Evolutionary conservation across 495 filamentous ascomycete genomes (phyloP).

Genomic region (Physcia stellaris): DNA sequence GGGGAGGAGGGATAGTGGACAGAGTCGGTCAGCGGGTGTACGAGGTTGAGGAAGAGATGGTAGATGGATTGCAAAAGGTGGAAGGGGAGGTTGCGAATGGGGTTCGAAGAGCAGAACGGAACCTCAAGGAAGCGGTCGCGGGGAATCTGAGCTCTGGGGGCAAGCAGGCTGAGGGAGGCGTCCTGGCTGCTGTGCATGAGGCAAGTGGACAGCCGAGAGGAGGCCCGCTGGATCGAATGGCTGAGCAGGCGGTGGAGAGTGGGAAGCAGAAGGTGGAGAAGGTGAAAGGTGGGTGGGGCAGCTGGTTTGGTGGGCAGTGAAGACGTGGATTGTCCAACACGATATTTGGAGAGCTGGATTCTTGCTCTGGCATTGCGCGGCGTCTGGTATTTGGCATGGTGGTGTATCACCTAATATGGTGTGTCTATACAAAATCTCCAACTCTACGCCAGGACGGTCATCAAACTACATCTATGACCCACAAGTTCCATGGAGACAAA

Average conservation of each 20-base stretch:
- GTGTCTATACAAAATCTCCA: no score
- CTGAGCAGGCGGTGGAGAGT: constrained; percentile 4
- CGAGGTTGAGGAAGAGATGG: constrained; percentile 27
- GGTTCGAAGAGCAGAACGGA: constrained; percentile 24
- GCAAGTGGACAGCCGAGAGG: not conserved
- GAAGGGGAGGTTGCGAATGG: not conserved
- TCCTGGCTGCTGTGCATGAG: constrained; percentile 6
- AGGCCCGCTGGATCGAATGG: constrained; percentile 13
- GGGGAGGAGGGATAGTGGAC: constrained; percentile 18
- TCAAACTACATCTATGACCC: no score
- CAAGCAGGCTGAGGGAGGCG: not conserved
- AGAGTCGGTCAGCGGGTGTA: constrained; percentile 5
- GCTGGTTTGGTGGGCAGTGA: constrained; percentile 4
- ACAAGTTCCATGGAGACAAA: no score
- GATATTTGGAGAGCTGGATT: no score
- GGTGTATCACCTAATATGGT: no score
- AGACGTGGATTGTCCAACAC: no score
- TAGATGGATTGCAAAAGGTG: constrained; percentile 18
- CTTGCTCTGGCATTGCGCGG: no score
- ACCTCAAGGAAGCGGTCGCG: constrained; percentile 18
- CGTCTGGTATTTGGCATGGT: no score
- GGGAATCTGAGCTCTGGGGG: constrained; percentile 9
- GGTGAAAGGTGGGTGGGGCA: not conserved
- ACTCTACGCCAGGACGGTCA: no score
- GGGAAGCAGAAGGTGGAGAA: constrained; percentile 2